These are phyloP conservation scores for Sistotremastrum suecicum DNA, from an alignment of 768 basidiomycete species.

Conservation along the genomic window DNA sequence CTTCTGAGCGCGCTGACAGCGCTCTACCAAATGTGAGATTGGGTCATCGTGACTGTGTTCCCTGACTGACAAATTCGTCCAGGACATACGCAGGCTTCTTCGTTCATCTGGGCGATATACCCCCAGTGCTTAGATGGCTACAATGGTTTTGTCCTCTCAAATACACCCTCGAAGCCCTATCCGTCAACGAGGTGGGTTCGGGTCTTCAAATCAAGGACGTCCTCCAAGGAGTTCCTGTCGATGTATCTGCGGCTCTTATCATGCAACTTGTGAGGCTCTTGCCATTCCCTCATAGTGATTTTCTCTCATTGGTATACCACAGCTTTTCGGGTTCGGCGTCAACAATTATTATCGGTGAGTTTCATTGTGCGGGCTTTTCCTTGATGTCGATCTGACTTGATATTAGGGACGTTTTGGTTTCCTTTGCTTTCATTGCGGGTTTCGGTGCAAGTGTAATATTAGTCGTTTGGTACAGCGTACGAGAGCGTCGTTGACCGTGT, in stretches of 20 bases:
- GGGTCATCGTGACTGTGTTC: too few species aligned
- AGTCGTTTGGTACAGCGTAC: slow-evolving; percentile 63
- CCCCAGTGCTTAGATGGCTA: slow-evolving; percentile 86
- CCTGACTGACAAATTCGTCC: too few species aligned
- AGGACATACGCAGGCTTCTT: slow-evolving; percentile 80
- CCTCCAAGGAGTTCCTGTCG: slow-evolving; percentile 68
- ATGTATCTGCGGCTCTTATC: slow-evolving; percentile 69
- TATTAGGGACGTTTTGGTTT: slow-evolving; percentile 54
- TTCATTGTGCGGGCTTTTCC: too few species aligned
- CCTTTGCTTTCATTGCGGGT: slow-evolving; percentile 76
- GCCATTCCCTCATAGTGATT: neutral
- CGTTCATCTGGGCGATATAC: slow-evolving; percentile 72
- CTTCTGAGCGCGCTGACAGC: slow-evolving; percentile 66
- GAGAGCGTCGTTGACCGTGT: slow-evolving; percentile 48
- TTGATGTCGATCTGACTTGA: too few species aligned
- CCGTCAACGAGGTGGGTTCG: slow-evolving; percentile 84
- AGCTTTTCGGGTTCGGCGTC: slow-evolving; percentile 78
- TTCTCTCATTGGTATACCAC: too few species aligned
- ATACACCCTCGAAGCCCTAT: slow-evolving; percentile 70
- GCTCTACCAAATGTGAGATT: slow-evolving; percentile 50
- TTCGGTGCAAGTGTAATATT: slow-evolving; percentile 61
- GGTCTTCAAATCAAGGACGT: slow-evolving; percentile 75
- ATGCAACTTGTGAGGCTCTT: slow-evolving; percentile 75
- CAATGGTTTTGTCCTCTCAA: slow-evolving; percentile 84
- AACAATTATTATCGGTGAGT: slow-evolving; percentile 61